phyloP scores from a whole-genome alignment of 2,329 filamentous ascomycete genomes.

The Moelleriella libera region DNA sequence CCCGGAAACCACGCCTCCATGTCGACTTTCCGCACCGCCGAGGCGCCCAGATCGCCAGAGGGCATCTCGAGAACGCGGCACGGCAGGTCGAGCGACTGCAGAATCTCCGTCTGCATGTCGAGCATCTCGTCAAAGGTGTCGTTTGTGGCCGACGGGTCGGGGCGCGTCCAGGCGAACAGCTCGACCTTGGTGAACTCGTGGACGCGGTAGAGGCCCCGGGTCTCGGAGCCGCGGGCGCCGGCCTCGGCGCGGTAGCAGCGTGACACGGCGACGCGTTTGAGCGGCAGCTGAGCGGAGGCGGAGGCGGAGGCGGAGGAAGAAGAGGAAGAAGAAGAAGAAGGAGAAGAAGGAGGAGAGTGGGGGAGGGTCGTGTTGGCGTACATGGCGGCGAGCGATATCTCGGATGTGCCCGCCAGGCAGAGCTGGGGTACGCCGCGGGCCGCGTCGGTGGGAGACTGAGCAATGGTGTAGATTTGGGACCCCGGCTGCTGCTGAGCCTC shows the following conservation, averaged over 20 bases:
- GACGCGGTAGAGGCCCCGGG: slow-evolving; percentile 89
- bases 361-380: slow-evolving; percentile 56
- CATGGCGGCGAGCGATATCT: slow-evolving; percentile 89
- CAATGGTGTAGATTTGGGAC: slow-evolving; percentile 77
- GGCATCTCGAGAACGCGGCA: slow-evolving; percentile 93
- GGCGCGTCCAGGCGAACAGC: slow-evolving; percentile 81
- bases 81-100: slow-evolving; percentile 62
- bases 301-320: too few relatives aligned
- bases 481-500: slow-evolving; percentile 32
- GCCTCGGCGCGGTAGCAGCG: slow-evolving; percentile 95
- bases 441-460: slow-evolving; percentile 49
- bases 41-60: slow-evolving; percentile 72
- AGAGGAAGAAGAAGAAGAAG: too few relatives aligned
- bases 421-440: slow-evolving; percentile 51
- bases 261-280: slow-evolving; percentile 71
- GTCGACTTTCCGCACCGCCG: slow-evolving; percentile 74
- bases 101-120: slow-evolving; percentile 71
- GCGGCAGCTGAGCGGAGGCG: slow-evolving; percentile 50
- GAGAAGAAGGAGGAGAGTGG: too few relatives aligned
- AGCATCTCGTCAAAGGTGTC: slow-evolving; percentile 74
- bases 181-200: slow-evolving; percentile 99
- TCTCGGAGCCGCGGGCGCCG: slow-evolving; percentile 75
- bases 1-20: slow-evolving; percentile 93
- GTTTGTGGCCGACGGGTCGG: slow-evolving; percentile 33
- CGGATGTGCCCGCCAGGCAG: slow-evolving; percentile 75